Percentiles rank a stretch among this genome's conserved stretches.
These are phyloP conservation scores for Sclerotinia spermophila DNA, from an alignment of 2,329 filamentous ascomycete genomes.

Conservation along the genomic window DNA sequence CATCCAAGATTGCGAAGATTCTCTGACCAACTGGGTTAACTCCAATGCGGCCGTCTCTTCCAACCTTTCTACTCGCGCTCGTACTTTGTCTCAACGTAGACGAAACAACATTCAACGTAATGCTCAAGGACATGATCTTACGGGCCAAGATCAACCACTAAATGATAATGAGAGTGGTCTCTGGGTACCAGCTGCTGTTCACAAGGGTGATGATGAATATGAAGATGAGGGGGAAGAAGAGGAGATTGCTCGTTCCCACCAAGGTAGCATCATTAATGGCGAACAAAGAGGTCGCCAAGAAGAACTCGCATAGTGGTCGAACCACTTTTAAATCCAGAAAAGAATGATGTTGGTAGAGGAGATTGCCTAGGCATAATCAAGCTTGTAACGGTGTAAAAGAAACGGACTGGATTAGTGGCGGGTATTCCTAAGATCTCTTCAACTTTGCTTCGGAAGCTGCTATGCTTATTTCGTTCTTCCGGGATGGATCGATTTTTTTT, in stretches of 20 bases:
- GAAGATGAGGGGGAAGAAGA: conserved; percentile 65
- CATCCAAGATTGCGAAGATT: conserved; percentile 97
- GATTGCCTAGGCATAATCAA: conserved; percentile 6
- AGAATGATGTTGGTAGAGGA: conserved; percentile 1
- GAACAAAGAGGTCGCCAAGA: conserved; percentile 56
- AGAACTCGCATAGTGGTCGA: conserved; percentile 35
- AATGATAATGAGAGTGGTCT: conserved; percentile 72
- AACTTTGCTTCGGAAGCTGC: conserved; percentile 18
- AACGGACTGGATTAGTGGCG: conserved; percentile 19
- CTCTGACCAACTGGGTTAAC: conserved; percentile 94
- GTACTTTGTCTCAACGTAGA: conserved; percentile 81
- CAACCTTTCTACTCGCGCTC: conserved; percentile 81
- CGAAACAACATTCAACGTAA: conserved; percentile 67
- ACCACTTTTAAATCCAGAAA: not conserved
- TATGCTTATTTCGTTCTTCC: conserved; percentile 7
- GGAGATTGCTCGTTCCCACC: conserved; percentile 51
- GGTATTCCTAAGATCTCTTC: conserved; percentile 32
- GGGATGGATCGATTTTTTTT: not conserved
- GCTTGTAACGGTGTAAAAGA: conserved; percentile 5
- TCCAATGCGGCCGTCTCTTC: conserved; percentile 85
- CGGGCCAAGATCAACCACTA: conserved; percentile 74
- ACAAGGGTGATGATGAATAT: conserved; percentile 55
- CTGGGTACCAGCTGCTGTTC: conserved; percentile 73
- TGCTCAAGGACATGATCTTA: conserved; percentile 74
- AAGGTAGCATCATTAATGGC: conserved; percentile 53